Base-by-base conservation (phyloP, 2,329 filamentous ascomycete genomes). In the Penicillium sp. region DNA sequence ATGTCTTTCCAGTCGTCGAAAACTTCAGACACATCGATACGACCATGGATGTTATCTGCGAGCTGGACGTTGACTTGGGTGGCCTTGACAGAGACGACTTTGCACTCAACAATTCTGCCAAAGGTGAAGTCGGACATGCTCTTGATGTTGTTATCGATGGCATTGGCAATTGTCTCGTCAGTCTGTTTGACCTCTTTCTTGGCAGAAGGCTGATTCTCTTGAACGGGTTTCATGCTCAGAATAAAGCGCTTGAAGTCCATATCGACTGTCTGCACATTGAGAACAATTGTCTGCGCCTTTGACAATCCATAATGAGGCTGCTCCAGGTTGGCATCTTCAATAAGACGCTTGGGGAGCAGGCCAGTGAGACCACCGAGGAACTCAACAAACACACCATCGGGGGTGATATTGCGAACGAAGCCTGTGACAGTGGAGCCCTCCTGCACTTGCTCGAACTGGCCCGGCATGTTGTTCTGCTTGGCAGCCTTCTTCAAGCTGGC, bases 21-120 rank as follows among this genome's bases (percentile, higher is more conserved):
- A 11, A 92, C 76, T 70, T 97, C 91, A 1, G 94, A 95, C 6
- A 94, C 84, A 67, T 97, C 93, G 56, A 99, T 86, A 16, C 94
- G 90, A n/a, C 93, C 94, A 69, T 95, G 90, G 8, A 96, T 81
- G 60, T 91, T 91, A 67, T 95, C 90, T 40, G 90, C 88, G 47
- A 97, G 81, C 61, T 89, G 84, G 6, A 99, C 91, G 62, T 97
- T 97, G 51, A 97, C 78, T 70, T 99, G 94, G 0, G 93, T 97
- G 45, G 87, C 87, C 73, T 96, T 96, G 67, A 97, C 78, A 0
- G 90, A 90, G n/a, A 84, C 83, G 41, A 99, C 84, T 63, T 82
- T 87, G 36, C 89, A 93, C 68, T 89, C 91, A 7, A 86, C 85
- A 43, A 88, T 70, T 61, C 82, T 87, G 49, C 93, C 93, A 29